Percentiles rank a stretch among this genome's conserved stretches.
Evolutionary conservation across 179 eudicot species (phyloP).

Genomic region (Monotropa hypopitys): DNA sequence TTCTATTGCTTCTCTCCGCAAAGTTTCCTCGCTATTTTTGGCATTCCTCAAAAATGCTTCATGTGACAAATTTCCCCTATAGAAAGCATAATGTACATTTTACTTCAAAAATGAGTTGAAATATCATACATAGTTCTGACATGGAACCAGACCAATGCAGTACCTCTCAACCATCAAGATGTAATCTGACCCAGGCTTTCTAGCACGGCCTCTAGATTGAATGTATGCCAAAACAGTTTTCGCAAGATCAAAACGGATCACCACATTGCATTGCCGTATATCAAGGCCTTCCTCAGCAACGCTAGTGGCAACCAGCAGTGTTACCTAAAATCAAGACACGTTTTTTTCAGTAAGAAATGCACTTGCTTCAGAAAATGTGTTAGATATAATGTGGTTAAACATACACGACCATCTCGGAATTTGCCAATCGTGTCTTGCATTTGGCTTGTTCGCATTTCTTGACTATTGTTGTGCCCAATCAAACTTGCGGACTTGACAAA

Average conservation of each 20-base stretch:
- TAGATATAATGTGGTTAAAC: constrained; percentile 11
- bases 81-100: constrained; percentile 5
- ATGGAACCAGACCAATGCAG: neutral
- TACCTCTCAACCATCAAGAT: constrained; percentile 99
- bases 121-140: neutral
- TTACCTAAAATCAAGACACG: constrained; percentile 37
- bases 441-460: constrained; percentile 88
- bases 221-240: constrained; percentile 96
- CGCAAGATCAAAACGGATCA: constrained; percentile 96
- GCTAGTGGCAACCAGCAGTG: constrained; percentile 94
- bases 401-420: constrained; percentile 95
- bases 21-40: constrained; percentile 90
- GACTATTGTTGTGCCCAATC: constrained; percentile 95
- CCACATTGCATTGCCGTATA: constrained; percentile 97
- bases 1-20: constrained; percentile 92
- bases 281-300: constrained; percentile 99
- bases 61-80: constrained; percentile 79
- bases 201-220: constrained; percentile 97
- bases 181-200: constrained; percentile 98
- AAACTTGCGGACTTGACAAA: constrained; percentile 82
- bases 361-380: neutral
- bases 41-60: constrained; percentile 87
- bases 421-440: constrained; percentile 93
- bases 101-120: neutral
- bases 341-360: constrained; percentile 7